phyloP scores from a whole-genome alignment of 2,329 filamentous ascomycete species.

The Ophiostoma sp. region DNA sequence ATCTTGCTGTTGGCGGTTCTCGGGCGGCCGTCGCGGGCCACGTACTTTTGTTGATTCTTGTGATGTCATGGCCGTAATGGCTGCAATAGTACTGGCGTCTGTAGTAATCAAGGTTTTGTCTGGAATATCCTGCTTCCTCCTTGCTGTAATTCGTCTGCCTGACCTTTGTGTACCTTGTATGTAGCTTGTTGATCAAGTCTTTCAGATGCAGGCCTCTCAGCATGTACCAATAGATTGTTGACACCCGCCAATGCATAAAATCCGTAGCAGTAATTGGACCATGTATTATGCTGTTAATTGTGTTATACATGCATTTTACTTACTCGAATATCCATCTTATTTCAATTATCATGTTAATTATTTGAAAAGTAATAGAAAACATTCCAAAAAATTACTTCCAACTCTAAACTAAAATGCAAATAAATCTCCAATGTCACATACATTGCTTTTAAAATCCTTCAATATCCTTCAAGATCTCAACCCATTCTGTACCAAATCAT shows the following conservation, averaged over 20 bases:
- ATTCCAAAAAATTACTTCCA: not conserved
- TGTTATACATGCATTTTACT: not conserved
- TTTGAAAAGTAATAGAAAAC: too few species aligned
- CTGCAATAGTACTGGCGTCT: not conserved
- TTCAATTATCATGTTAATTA: too few species aligned
- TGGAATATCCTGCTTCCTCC: not conserved
- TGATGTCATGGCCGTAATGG: slow-evolving; percentile 4
- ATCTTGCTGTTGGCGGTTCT: slow-evolving; percentile 3
- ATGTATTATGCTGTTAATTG: not conserved
- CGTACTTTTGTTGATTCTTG: not conserved
- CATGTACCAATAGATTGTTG: not conserved
- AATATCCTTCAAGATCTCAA: not conserved
- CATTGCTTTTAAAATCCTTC: not conserved
- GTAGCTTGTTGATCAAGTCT: not conserved
- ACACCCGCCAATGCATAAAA: not conserved
- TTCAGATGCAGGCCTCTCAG: not conserved
- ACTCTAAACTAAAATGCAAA: not conserved
- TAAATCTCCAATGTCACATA: not conserved
- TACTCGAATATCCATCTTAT: too few species aligned
- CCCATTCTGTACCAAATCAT: not conserved
- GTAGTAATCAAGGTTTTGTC: not conserved
- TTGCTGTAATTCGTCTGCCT: not conserved
- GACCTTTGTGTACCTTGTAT: not conserved
- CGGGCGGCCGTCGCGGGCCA: not conserved
- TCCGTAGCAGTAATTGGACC: not conserved